Evolutionary conservation across 106 monocot genomes (phyloP), one percentile per base, ranked within the genome.

Genomic region (Allium cepa): DNA sequence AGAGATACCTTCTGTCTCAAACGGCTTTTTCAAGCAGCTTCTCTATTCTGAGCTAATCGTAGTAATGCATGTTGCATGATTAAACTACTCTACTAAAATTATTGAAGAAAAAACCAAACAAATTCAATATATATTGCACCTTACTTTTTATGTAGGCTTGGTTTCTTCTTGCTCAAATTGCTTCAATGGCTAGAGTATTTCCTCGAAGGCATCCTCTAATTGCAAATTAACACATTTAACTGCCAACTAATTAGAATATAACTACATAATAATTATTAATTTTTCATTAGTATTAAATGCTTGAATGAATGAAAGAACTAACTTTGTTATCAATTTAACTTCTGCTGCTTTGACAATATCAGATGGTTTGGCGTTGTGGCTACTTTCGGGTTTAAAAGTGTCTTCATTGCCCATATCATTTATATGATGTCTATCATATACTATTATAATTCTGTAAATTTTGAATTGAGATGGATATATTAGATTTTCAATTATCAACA

Each of bases 21-120:
- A 53, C 86, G 86, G 67, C 86, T 87, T 79, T 82, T 87, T 11
- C 79, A 70, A 28, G 86, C 86, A 71, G 86, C 86, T 62, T 87
- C 86, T 59, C 86, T 64, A 61, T 87, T 87, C 73, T 87, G 86
- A 64, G 86, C 86, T 27, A 87, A 47, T 10, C 74, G 74, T 67
- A 65, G 66, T 59, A 59, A 18, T 28, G 60, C 59, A n/a, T n/a
- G n/a, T 67, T 74, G 59, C 69, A 9, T 74, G 67, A 58, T 11
- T 3, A 11, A 51, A 63, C 9, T n/a, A n/a, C n/a, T n/a, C n/a
- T n/a, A n/a, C n/a, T n/a, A n/a, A n/a, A n/a, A n/a, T n/a, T n/a
- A n/a, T n/a, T n/a, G n/a, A n/a, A n/a, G n/a, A n/a, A n/a, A n/a
- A n/a, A n/a, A n/a, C n/a, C n/a, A n/a, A n/a, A n/a, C n/a, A n/a